Conservation (phyloP, 2,329 filamentous ascomycete species). For the Podosphaera fusca region DNA sequence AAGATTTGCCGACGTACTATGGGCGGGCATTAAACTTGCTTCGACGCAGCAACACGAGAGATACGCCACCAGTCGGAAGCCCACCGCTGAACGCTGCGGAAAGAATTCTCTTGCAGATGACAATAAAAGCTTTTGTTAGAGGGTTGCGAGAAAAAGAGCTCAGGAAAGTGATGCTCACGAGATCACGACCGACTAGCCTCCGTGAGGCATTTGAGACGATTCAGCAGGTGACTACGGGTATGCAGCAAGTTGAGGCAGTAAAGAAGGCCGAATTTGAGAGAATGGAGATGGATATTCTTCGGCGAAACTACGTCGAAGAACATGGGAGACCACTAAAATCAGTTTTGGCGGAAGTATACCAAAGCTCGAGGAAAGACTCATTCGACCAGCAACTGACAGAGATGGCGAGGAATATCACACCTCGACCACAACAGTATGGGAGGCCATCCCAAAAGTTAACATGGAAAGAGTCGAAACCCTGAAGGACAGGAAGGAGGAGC, state of each 20-base stretch:
- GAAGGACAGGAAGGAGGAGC: not conserved
- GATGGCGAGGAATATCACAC: not conserved
- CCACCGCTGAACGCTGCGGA: no score
- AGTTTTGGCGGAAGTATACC: no score
- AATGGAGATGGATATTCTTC: not conserved
- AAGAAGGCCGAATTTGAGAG: not conserved
- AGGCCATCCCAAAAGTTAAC: not conserved
- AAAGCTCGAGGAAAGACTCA: not conserved
- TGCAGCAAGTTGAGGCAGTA: not conserved
- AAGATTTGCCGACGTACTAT: no score
- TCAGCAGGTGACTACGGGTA: not conserved
- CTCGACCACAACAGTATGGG: not conserved
- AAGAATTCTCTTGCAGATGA: no score
- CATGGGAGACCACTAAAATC: no score
- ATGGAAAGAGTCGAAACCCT: not conserved
- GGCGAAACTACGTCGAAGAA: no score
- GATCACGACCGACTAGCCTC: not conserved
- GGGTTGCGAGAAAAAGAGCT: no score
- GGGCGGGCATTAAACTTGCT: no score
- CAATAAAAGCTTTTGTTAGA: no score
- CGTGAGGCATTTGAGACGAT: not conserved
- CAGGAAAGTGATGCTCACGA: no score
- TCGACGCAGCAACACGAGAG: no score
- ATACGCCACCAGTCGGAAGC: no score
- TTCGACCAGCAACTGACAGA: not conserved